phyloP scores from a whole-genome alignment of 805 yeast species.

The Ogataea salicorniae region DNA sequence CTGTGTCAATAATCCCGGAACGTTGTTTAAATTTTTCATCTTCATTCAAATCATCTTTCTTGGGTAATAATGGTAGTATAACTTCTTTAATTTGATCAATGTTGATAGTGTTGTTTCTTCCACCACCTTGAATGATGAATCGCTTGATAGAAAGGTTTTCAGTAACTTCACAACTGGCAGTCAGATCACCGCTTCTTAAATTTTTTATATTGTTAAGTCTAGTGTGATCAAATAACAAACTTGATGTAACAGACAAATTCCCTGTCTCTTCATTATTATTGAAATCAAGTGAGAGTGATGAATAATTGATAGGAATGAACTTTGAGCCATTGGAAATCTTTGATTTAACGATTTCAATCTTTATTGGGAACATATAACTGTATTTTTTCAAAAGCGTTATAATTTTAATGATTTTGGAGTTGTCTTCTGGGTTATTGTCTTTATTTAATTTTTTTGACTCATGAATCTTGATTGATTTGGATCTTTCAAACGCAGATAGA shows the following conservation, averaged over 20 bases:
- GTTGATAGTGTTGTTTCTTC: constrained; percentile 3
- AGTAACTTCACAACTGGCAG: background rate
- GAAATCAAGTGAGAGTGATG: background rate
- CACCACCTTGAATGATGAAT: constrained; percentile 1
- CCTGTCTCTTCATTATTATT: background rate
- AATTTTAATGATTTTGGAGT: background rate
- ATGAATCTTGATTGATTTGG: too few species aligned
- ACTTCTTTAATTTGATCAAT: background rate
- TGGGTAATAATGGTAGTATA: background rate
- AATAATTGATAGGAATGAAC: background rate
- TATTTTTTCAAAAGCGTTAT: background rate
- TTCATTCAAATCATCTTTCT: background rate
- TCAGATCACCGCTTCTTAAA: background rate
- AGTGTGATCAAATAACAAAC: background rate
- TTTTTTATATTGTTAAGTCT: background rate
- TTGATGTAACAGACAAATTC: background rate
- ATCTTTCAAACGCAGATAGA: too few species aligned
- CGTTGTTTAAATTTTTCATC: too few species aligned
- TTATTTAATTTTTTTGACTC: background rate
- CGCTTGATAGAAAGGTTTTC: background rate
- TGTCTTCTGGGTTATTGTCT: background rate
- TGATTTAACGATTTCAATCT: background rate
- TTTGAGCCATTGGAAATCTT: background rate
- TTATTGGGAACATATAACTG: background rate
- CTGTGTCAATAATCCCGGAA: background rate